Evolutionary conservation across 257 asterid species (phyloP), one percentile per base, ranked within the genome.

Genomic region (Penstemon barbatus): DNA sequence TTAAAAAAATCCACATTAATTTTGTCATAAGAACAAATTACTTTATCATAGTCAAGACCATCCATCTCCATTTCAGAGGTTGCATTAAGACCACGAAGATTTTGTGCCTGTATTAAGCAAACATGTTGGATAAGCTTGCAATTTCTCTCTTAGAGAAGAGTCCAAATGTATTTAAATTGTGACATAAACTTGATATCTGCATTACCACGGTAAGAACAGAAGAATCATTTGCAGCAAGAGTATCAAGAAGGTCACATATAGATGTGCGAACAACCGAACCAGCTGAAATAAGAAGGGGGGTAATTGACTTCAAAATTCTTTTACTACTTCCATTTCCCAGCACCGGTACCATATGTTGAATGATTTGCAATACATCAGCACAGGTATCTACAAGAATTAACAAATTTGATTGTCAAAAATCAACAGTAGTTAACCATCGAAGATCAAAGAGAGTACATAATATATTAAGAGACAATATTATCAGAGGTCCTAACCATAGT

Each of bases 241-340:
- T 82, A 79, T 83, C 92, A 74, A 94, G 92, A 68, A 89, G 92
- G 63, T 85, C 92, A 65, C 96, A 93, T 59, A 93, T 82, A 46
- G 92, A 79, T 38, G 70, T 68, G 43, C 96, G 82, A 63, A 84
- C 86, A 64, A 71, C 85, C 78, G 77, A 65, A 66, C 75, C 90
- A 65, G 85, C 85, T 75, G 82, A 81, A 57, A 87, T 78, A 52
- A 93, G 89, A 76, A 93, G 85, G 36, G 96, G 89, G 79, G 89
- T 79, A 44, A 90, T 66, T 55, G 96, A 78, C 69, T 54, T 72
- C 74, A 90, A 64, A 57, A 93, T 78, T 66, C 74, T 81, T 76
- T 69, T 75, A 80, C 85, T 83, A 42, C 71, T 74, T 67, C 83
- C 92, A 78, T 74, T 74, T 67, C 81, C 92, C 52, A 82, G 74